These are phyloP conservation scores for Xylaria sp. DNA, from an alignment of 2,329 filamentous ascomycete genomes.

Conservation along the genomic window DNA sequence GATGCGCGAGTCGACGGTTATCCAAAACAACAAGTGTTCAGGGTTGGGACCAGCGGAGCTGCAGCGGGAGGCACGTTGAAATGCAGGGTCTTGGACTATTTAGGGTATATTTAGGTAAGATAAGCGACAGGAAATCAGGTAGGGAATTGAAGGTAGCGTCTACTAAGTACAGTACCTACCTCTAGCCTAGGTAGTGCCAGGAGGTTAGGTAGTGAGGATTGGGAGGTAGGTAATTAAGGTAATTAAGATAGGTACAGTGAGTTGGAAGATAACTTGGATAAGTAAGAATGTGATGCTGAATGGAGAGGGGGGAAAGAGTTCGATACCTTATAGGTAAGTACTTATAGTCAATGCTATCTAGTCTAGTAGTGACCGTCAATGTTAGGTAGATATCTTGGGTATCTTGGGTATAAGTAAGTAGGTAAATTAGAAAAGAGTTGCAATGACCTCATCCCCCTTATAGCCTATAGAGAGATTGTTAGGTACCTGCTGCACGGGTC, in stretches of 20 bases:
- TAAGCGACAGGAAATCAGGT: not conserved
- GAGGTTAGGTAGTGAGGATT: not conserved
- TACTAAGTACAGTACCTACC: not conserved
- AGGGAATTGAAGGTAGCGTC: too few relatives aligned
- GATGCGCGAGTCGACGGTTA: conserved; percentile 11
- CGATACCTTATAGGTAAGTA: not conserved
- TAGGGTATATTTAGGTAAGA: too few relatives aligned
- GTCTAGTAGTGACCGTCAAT: too few relatives aligned
- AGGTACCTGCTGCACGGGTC: too few relatives aligned
- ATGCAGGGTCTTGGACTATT: conserved; percentile 23
- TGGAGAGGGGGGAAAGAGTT: conserved; percentile 2
- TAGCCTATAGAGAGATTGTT: not conserved
- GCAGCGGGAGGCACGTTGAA: conserved; percentile 8
- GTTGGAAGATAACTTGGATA: too few relatives aligned
- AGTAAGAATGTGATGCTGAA: not conserved
- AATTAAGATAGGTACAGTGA: too few relatives aligned
- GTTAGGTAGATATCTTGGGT: too few relatives aligned
- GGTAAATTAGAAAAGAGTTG: too few relatives aligned
- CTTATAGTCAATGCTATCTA: too few relatives aligned
- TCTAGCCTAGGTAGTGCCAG: not conserved
- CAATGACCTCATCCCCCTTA: conserved; percentile 34
- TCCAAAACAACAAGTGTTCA: not conserved
- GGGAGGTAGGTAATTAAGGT: not conserved
- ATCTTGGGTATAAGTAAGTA: too few relatives aligned
- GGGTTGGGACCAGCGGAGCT: conserved; percentile 14